These are phyloP conservation scores for Aspergillus nanangensis DNA, from an alignment of 495 filamentous ascomycete species.

Conservation along the genomic window DNA sequence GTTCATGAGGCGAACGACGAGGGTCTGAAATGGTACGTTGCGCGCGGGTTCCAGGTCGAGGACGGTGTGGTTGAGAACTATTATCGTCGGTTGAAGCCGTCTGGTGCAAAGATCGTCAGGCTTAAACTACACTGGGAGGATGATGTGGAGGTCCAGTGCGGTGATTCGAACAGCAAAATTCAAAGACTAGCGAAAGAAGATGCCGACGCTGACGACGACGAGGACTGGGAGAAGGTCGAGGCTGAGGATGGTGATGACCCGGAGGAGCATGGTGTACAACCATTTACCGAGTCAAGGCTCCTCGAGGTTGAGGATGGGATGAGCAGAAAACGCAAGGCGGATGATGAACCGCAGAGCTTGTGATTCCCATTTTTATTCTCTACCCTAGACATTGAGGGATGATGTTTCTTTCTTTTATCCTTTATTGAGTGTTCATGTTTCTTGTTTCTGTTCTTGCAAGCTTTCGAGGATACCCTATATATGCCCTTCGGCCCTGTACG, in stretches of 20 bases:
- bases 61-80: constrained; percentile 64
- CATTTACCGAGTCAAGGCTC: constrained; percentile 25
- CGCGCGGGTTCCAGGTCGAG: constrained; percentile 68
- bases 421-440: too few relatives aligned
- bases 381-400: constrained; percentile 6
- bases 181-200: too few relatives aligned
- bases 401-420: not conserved
- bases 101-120: constrained; percentile 72
- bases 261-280: constrained; percentile 32
- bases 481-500: too few relatives aligned
- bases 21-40: constrained; percentile 78
- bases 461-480: not conserved
- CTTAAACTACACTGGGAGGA: constrained; percentile 32
- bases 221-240: constrained; percentile 45
- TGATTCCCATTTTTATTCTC: constrained; percentile 9
- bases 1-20: constrained; percentile 93
- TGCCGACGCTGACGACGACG: constrained; percentile 23
- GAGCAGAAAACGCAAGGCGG: constrained; percentile 38
- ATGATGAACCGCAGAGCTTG: constrained; percentile 21
- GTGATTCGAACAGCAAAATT: not conserved
- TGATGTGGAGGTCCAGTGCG: constrained; percentile 5
- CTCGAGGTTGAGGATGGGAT: constrained; percentile 22
- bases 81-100: constrained; percentile 79
- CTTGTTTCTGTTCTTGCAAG: not conserved
- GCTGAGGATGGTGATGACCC: constrained; percentile 30